A percentile compares a stretch with the other conserved stretches of the same genome.
Evolutionary conservation across 345 rosid genomes (phyloP).

Genomic region (Camelina laxa): DNA sequence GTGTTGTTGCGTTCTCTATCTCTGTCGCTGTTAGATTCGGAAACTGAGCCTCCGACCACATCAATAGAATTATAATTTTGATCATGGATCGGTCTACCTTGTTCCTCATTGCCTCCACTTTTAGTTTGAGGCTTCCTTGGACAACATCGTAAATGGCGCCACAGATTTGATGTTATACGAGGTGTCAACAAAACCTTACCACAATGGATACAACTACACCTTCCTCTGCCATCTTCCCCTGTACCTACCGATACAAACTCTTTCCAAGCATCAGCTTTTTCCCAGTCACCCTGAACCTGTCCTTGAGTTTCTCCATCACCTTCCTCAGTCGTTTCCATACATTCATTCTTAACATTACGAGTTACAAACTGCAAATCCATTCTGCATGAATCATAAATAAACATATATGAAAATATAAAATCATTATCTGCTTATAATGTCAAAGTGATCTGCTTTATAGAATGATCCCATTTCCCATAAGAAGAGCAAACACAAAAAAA

Average conservation of each 20-base stretch:
- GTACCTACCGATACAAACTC: background rate
- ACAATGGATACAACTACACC: constrained; percentile 7
- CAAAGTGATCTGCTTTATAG: too few species aligned
- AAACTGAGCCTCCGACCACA: too few species aligned
- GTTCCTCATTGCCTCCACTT: background rate
- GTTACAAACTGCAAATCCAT: background rate
- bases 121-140: background rate
- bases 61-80: too few species aligned
- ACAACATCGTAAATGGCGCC: background rate
- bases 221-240: constrained; percentile 10
- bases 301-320: background rate
- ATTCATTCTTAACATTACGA: background rate
- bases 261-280: background rate
- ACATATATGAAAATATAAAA: background rate
- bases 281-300: background rate
- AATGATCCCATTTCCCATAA: too few species aligned
- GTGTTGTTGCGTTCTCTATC: background rate
- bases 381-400: background rate
- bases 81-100: too few species aligned
- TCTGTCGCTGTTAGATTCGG: background rate
- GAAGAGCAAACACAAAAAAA: too few species aligned
- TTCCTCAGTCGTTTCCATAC: background rate
- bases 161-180: background rate
- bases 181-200: background rate
- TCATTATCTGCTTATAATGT: too few species aligned